Evolutionary conservation across 495 filamentous ascomycete genomes (phyloP).

Genomic region (Penicillium turbatum): DNA sequence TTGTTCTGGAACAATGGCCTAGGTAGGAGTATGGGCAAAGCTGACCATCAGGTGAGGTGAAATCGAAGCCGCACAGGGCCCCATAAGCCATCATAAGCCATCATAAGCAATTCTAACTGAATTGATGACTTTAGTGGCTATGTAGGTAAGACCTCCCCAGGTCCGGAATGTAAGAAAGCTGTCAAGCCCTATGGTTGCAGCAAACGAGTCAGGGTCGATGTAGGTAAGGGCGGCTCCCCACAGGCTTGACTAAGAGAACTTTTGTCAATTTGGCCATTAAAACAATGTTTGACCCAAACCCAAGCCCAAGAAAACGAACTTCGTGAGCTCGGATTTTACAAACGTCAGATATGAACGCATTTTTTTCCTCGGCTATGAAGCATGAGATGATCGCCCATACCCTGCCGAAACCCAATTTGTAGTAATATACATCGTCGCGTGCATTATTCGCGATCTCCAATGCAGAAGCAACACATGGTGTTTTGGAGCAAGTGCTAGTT

Average conservation of each 20-base stretch:
- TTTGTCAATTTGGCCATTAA: not conserved
- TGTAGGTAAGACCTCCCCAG: too few species aligned
- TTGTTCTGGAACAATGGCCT: too few species aligned
- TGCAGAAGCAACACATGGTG: not conserved
- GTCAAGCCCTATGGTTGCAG: not conserved
- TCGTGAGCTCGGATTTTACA: not conserved
- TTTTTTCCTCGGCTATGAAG: not conserved
- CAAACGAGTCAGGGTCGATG: not conserved
- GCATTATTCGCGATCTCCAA: slow-evolving; percentile 4
- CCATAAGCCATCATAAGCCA: too few species aligned
- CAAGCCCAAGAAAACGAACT: not conserved
- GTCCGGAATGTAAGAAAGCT: not conserved
- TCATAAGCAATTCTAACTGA: too few species aligned
- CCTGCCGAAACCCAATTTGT: too few species aligned
- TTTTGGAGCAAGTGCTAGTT: not conserved
- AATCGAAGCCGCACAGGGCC: too few species aligned
- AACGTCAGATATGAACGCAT: too few species aligned
- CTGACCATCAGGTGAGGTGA: too few species aligned
- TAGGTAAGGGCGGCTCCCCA: not conserved
- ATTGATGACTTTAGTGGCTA: too few species aligned
- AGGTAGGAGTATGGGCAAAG: too few species aligned
- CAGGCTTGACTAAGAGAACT: not conserved
- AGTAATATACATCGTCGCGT: not conserved
- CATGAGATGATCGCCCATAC: not conserved
- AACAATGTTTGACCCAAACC: not conserved